These are phyloP conservation scores for Terfezia claveryi DNA, from an alignment of 495 filamentous ascomycete species.

Conservation along the genomic window DNA sequence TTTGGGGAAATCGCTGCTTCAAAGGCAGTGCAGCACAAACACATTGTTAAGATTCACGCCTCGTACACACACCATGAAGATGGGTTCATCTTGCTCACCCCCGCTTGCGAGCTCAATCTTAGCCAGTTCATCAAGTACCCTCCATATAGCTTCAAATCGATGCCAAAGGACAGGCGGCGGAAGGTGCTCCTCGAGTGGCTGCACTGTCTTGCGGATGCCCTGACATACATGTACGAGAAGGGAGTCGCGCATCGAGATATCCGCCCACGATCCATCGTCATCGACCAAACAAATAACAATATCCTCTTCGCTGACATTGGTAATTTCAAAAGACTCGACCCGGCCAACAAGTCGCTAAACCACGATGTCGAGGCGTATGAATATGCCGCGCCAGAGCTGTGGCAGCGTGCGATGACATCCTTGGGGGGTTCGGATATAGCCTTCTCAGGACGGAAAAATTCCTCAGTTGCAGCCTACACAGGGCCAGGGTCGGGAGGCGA, in stretches of 20 bases:
- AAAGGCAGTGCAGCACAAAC: constrained; percentile 45
- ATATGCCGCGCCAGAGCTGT: constrained; percentile 68
- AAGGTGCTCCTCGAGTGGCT: constrained; percentile 60
- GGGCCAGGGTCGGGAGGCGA: background rate
- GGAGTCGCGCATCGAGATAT: constrained; percentile 60
- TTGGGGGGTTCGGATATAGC: constrained; percentile 15
- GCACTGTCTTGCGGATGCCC: constrained; percentile 58
- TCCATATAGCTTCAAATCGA: constrained; percentile 42
- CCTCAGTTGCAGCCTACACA: background rate
- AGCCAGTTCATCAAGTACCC: constrained; percentile 51
- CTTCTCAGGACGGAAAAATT: constrained; percentile 13
- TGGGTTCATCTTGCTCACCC: constrained; percentile 58
- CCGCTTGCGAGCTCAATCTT: constrained; percentile 52
- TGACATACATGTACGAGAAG: constrained; percentile 53
- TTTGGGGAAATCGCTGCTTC: constrained; percentile 42
- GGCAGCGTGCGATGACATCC: constrained; percentile 21
- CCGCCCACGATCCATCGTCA: constrained; percentile 58
- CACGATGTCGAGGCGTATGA: constrained; percentile 67
- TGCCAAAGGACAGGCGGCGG: constrained; percentile 50
- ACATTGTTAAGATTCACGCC: constrained; percentile 58
- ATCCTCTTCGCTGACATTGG: constrained; percentile 58
- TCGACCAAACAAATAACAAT: constrained; percentile 40
- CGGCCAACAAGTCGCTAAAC: constrained; percentile 22
- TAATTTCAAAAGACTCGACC: constrained; percentile 34
- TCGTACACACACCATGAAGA: constrained; percentile 54